A percentile compares a stretch with the other conserved stretches of the same genome.
Evolutionary conservation across 805 yeast species (phyloP).

Genomic region (Cyberlindnera mycetangii): DNA sequence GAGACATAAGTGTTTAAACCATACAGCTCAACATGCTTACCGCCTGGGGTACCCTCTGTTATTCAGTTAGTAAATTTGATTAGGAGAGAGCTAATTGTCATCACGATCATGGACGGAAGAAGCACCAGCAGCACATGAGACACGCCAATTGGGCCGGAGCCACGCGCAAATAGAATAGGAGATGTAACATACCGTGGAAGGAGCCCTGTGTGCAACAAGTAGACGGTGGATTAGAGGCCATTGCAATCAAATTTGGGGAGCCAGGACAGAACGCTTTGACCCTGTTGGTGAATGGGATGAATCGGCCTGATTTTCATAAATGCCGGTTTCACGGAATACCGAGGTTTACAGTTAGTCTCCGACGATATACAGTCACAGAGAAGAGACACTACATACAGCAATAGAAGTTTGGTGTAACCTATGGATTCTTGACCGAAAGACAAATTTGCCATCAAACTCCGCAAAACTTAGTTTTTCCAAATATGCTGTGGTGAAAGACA

Average conservation of each 20-base stretch:
- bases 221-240: conserved; percentile 52
- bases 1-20: conserved; percentile 47
- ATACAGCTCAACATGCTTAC: conserved; percentile 37
- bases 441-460: conserved; percentile 10
- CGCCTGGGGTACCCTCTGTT: conserved; percentile 46
- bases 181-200: conserved; percentile 29
- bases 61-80: too few relatives aligned
- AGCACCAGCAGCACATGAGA: neutral
- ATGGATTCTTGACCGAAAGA: too few relatives aligned
- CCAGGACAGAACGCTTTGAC: neutral
- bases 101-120: too few relatives aligned
- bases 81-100: too few relatives aligned
- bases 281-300: too few relatives aligned
- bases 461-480: conserved; percentile 42
- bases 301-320: too few relatives aligned
- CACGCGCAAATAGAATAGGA: conserved; percentile 24
- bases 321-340: neutral
- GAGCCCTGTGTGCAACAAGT: conserved; percentile 13
- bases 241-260: conserved; percentile 11
- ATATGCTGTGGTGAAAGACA: conserved; percentile 47
- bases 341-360: neutral
- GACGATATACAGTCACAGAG: neutral
- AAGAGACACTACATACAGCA: too few relatives aligned
- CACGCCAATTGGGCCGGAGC: neutral
- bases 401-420: too few relatives aligned